These are phyloP conservation scores for Xylaria bambusicola DNA, from an alignment of 495 filamentous ascomycete species.

Conservation along the genomic window DNA sequence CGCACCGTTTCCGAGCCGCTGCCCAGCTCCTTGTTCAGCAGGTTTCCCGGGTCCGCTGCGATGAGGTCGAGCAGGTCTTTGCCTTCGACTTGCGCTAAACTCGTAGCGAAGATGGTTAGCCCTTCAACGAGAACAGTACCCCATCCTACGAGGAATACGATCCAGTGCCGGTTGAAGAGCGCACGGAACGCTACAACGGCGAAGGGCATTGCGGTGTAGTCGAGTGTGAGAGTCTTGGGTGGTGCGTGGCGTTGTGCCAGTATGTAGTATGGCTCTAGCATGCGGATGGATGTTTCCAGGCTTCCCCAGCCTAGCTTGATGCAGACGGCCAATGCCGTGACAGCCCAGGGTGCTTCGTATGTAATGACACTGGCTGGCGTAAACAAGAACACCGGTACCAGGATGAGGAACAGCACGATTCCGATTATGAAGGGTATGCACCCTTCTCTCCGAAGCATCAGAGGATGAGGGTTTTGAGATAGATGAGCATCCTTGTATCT, in stretches of 20 bases:
- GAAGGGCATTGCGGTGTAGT: slow-evolving; percentile 71
- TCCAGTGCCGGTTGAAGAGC: slow-evolving; percentile 61
- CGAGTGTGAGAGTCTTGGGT: slow-evolving; percentile 63
- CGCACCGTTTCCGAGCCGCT: slow-evolving; percentile 61
- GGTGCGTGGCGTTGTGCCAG: slow-evolving; percentile 64
- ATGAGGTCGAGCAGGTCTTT: slow-evolving; percentile 49
- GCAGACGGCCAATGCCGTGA: slow-evolving; percentile 62
- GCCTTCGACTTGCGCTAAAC: slow-evolving; percentile 60
- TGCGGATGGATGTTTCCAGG: slow-evolving; percentile 69
- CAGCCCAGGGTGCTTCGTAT: slow-evolving; percentile 62
- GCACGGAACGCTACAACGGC: slow-evolving; percentile 63
- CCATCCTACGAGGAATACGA: slow-evolving; percentile 62
- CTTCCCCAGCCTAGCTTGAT: slow-evolving; percentile 69
- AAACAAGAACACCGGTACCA: slow-evolving; percentile 62
- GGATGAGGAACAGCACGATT: slow-evolving; percentile 50
- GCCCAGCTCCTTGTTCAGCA: slow-evolving; percentile 39
- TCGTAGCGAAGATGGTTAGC: slow-evolving; percentile 66
- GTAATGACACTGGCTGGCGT: slow-evolving; percentile 54
- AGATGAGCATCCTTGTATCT: slow-evolving; percentile 43
- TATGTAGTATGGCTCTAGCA: slow-evolving; percentile 75
- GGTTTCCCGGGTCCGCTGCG: slow-evolving; percentile 10
- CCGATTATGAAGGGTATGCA: slow-evolving; percentile 59
- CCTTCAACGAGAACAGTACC: slow-evolving; percentile 66
- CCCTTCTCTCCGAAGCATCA: slow-evolving; percentile 63
- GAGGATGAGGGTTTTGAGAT: slow-evolving; percentile 63